Percentiles rank a stretch among this genome's conserved stretches.
Evolutionary conservation across 495 filamentous ascomycete species (phyloP).

Genomic region (Penicillium coprophilum): DNA sequence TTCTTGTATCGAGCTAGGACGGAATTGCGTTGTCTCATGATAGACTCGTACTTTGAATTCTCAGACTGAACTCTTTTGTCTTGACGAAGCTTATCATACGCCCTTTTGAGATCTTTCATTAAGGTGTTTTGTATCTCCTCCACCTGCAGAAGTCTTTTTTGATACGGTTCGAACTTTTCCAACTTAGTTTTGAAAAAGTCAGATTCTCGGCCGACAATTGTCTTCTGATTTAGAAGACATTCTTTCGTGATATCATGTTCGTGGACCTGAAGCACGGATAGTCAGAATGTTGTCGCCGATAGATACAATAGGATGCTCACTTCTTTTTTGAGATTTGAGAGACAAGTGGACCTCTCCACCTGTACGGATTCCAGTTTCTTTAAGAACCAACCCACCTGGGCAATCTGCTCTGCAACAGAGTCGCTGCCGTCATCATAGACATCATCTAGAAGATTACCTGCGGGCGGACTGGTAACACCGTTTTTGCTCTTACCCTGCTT

Average conservation of each 20-base stretch:
- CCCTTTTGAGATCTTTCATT: slow-evolving; percentile 91
- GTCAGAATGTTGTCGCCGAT: not conserved
- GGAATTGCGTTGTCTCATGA: slow-evolving; percentile 76
- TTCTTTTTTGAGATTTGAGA: slow-evolving; percentile 97
- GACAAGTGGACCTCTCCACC: slow-evolving; percentile 80
- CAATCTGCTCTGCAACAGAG: slow-evolving; percentile 87
- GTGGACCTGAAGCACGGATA: slow-evolving; percentile 63
- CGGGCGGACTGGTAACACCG: slow-evolving; percentile 62
- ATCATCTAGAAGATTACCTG: slow-evolving; percentile 83
- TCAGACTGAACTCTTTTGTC: slow-evolving; percentile 93
- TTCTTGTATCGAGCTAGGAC: slow-evolving; percentile 89
- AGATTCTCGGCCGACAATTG: slow-evolving; percentile 76
- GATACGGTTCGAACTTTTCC: slow-evolving; percentile 93
- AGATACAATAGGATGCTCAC: slow-evolving; percentile 45
- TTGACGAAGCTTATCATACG: slow-evolving; percentile 84
- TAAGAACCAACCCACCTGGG: slow-evolving; percentile 83
- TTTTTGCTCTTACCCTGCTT: slow-evolving; percentile 62
- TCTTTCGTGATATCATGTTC: slow-evolving; percentile 93
- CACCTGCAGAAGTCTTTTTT: slow-evolving; percentile 84
- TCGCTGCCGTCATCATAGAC: slow-evolving; percentile 78
- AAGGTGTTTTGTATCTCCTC: slow-evolving; percentile 90
- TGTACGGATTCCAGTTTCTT: slow-evolving; percentile 91
- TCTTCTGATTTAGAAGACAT: slow-evolving; percentile 94
- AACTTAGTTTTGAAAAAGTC: slow-evolving; percentile 91
- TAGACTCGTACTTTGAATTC: slow-evolving; percentile 88